Evolutionary conservation across 1,139 yeast species (phyloP), one percentile per base, ranked within the genome.

Genomic region (Suhomyces coccinellae): DNA sequence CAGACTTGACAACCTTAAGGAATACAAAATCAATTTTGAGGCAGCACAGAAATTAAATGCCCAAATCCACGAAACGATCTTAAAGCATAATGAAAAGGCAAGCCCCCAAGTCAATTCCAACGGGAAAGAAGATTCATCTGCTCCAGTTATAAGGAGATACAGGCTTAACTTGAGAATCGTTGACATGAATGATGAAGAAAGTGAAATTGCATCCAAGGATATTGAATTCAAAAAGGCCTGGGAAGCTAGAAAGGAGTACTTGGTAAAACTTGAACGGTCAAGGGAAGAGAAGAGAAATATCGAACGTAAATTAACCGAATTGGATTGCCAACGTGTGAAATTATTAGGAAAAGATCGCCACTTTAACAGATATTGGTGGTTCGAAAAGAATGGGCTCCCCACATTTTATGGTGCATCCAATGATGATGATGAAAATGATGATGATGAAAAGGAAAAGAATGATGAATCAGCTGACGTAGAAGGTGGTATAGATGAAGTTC

Each of bases 351-450:
- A 83, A 52, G 99, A 93, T 62, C 73, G 96, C 44, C 79, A 80
- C 50, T 89, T 73, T 61, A 95, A 93, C 66, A 74, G 93, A 53
- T 93, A 91, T 63, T 95, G 96, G 95, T 93, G 97, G 97, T 83
- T 91, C 60, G 98, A 93, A 60, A 76, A 79, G 52, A 85, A 85
- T 58, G 98, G 98, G 0, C 72, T 88, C 45, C 88, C 90, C 6
- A 79, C 79, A 17, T 63, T 80, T 37, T 79, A 73, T 42, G 73
- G 77, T 31, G 64, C 69, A 36, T 61, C 67, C 10, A 63, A 62
- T 22, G 66, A 58, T 20, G 71, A 64, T n/a, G 76, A 69, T 17
- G 73, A 68, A 10, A 69, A 68, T 11, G 69, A 68, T 9, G 75
- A 67, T 1, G 65, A 61, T 3, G 70, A 66, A 13, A 67, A 67